Base-by-base conservation (phyloP, 1,139 yeast species). In the Hansenula sp. region DNA sequence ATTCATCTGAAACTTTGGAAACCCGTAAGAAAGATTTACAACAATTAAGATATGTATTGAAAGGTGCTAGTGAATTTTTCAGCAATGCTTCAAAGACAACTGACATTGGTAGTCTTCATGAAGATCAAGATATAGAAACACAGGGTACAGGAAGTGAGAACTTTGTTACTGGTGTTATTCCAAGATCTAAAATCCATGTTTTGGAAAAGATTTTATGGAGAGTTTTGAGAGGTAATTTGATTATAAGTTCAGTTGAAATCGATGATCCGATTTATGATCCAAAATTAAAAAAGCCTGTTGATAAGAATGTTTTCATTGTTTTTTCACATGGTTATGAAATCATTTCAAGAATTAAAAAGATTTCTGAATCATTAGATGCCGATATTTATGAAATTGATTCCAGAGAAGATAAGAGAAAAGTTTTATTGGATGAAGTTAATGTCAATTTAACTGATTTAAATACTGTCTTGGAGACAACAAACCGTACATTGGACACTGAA, bases 151-250 rank as follows among this genome's bases (percentile, higher is more conserved):
- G 44, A 16, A 46, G 54, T 32, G 59, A 65, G 44, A 68, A 69
- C 45, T 87, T 85, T 52, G 81, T 90, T 32, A 73, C 94, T 21
- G 98, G 98, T 52, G 87, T 88, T 10, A 83, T 94, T 38, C 77
- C 79, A 46, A 76, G 94, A 44, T 76, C 75, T 21, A 85, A 85
- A 57, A 79, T 83, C 39, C 69, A 71, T 36, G 73, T 85, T 4
- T 68, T 92, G 51, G 95, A 89, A 60, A 86, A 88, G 53, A 88
- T 94, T 41, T 71, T 94, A 49, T 92, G 97, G 97, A 77, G 98
- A 65, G 81, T 82, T 2, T 72, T 92, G 52, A 80, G 97, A 62
- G 97, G 98, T 60, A 90, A 90, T 61, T 68, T 92, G 56, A 85
- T 74, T 60, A 80, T 88, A 63, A 79, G 78, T 51, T 78, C 81